Conservation (phyloP, 305 asterid species). For the Fraxinus velutina region DNA sequence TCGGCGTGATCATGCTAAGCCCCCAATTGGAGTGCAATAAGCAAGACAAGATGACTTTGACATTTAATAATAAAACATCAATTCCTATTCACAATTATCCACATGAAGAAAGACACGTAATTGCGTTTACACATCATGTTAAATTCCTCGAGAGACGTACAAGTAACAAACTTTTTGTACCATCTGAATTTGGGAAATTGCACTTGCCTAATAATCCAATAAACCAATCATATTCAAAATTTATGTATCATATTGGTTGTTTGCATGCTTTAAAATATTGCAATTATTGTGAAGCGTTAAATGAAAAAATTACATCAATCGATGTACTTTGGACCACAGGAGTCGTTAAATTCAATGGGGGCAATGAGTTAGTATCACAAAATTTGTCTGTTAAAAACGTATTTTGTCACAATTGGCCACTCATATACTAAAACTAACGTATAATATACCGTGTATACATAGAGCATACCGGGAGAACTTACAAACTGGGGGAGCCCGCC, state of each 20-base stretch:
- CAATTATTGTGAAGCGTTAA: not conserved
- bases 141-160: conserved; percentile 16
- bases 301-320: not conserved
- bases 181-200: not conserved
- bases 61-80: not conserved
- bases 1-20: not conserved
- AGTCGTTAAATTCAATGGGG: not conserved
- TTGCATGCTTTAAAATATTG: conserved; percentile 19
- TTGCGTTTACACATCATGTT: conserved; percentile 21
- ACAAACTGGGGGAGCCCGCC: not conserved
- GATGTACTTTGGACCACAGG: not conserved
- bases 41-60: not conserved
- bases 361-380: not conserved
- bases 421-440: not conserved
- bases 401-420: not conserved
- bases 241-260: conserved; percentile 25
- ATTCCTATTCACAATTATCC: not conserved
- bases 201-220: conserved; percentile 41
- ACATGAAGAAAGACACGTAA: not conserved
- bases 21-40: not conserved
- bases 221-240: conserved; percentile 29
- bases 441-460: not conserved
- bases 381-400: not conserved
- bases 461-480: not conserved
- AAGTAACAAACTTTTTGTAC: conserved; percentile 16